Evolutionary conservation across 2,329 filamentous ascomycete species (phyloP), one percentile per base, ranked within the genome.

Genomic region (Pseudogymnoascus sp.): DNA sequence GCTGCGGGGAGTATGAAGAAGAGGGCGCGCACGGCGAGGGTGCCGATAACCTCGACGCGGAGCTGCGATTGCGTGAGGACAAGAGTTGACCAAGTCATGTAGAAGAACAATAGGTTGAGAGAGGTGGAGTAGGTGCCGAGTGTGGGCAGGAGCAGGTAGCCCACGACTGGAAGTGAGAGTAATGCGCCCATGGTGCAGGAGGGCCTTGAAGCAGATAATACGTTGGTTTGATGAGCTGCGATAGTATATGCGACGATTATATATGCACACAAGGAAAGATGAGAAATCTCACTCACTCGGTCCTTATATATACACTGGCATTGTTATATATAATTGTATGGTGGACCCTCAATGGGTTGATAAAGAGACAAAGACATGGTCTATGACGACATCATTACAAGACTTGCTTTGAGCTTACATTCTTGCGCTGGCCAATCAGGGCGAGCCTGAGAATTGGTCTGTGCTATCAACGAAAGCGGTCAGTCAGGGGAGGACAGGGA

Each of bases 81-180:
- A 33, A 97, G 81, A 0, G 90, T 93, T 5, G 86, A 85, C 92
- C 92, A 96, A 68, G 90, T 93, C 77, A 96, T 83, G 74, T 92
- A 93, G 75, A 96, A 94, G 78, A 96, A 92, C 65, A 95, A 78
- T 23, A 96, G 77, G 73, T 94, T 96, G 66, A 96, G 79, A 1
- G 87, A 92, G 1, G 91, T 93, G 43, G 79, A 87, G 78, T 88
- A 92, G 6, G 89, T 88, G 6, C 84, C 82, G 63, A 85, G 73
- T 55, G 81, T 78, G 1, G 84, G 83, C 19, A 84, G 80, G 59
- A 86, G 77, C 68, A 89, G 79, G 65, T 87, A 89, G 29, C 87
- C 89, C 41, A 90, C 75, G 66, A 91, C 81, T 1, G 89, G 89
- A 38, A 93, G 80, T 1, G 88, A 90, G 63, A 92, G 78, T 59